These are phyloP conservation scores for Scedosporium dehoogii DNA, from an alignment of 2,329 filamentous ascomycete genomes.

Conservation along the genomic window DNA sequence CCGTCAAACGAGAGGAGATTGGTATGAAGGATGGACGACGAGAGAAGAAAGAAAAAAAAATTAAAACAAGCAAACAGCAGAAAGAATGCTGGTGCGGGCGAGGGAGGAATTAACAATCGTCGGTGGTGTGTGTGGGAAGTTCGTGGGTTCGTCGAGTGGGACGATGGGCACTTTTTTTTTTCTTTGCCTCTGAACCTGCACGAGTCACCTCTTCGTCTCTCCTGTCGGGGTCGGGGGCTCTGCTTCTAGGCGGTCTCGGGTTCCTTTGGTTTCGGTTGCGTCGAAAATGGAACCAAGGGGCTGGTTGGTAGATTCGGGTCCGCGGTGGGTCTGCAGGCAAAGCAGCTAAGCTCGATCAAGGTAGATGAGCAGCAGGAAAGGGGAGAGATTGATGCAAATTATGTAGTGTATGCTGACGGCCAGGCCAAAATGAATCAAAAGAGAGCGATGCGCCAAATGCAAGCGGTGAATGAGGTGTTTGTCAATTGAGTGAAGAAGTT, in stretches of 20 bases:
- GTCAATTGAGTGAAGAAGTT: too few relatives aligned
- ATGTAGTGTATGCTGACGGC: too few relatives aligned
- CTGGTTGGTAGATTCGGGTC: background rate
- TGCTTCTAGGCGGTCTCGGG: background rate
- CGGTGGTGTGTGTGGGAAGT: background rate
- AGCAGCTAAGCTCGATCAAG: background rate
- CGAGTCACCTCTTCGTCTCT: background rate
- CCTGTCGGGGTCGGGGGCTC: too few relatives aligned
- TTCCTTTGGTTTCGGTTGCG: conserved; percentile 5
- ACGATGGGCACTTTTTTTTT: background rate
- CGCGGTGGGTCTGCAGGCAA: background rate
- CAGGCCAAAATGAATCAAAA: too few relatives aligned
- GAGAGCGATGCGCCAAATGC: too few relatives aligned
- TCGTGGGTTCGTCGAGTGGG: background rate
- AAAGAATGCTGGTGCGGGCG: background rate
- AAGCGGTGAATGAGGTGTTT: too few relatives aligned
- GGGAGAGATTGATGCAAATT: background rate
- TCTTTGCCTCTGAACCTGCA: background rate
- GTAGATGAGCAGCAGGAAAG: background rate
- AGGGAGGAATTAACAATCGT: background rate
- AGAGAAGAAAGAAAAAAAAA: background rate
- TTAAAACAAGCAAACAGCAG: background rate
- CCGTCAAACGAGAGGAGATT: background rate
- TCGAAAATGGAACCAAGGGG: background rate
- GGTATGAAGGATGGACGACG: background rate